Evolutionary conservation across 2,329 filamentous ascomycete genomes (phyloP).

Genomic region (Fusarium tjaetaba): DNA sequence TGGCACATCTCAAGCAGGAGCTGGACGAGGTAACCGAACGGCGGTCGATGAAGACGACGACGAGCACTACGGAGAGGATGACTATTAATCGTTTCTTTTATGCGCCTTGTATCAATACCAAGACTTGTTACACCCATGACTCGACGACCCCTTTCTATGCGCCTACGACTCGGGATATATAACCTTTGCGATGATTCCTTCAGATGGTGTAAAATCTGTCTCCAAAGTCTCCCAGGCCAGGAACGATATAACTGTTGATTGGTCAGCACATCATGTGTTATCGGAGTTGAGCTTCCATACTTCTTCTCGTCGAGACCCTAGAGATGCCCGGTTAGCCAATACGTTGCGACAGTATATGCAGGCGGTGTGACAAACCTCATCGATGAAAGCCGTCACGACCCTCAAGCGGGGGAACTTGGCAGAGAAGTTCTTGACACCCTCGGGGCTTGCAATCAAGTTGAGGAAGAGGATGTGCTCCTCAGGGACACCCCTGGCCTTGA

Average conservation of each 20-base stretch:
- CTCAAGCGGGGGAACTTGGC: slow-evolving; percentile 87
- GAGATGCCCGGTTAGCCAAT: slow-evolving; percentile 29
- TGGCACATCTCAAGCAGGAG: slow-evolving; percentile 42
- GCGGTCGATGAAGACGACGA: slow-evolving; percentile 59
- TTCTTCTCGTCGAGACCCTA: slow-evolving; percentile 96
- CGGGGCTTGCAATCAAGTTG: slow-evolving; percentile 96
- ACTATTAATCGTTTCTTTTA: slow-evolving; percentile 56
- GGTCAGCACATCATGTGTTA: slow-evolving; percentile 48
- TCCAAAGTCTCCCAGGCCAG: slow-evolving; percentile 93
- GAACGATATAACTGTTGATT: slow-evolving; percentile 84
- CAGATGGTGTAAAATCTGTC: slow-evolving; percentile 95
- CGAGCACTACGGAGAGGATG: slow-evolving; percentile 63
- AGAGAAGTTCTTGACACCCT: slow-evolving; percentile 90
- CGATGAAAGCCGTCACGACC: slow-evolving; percentile 95
- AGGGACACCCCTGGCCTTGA: slow-evolving; percentile 89
- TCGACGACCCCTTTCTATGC: slow-evolving; percentile 21
- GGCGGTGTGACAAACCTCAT: slow-evolving; percentile 65
- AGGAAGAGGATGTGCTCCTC: slow-evolving; percentile 96
- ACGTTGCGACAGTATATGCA: slow-evolving; percentile 4
- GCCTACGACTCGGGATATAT: slow-evolving; percentile 19
- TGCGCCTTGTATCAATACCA: slow-evolving; percentile 33
- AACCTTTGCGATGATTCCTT: slow-evolving; percentile 30
- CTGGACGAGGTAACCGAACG: slow-evolving; percentile 41
- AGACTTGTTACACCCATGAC: slow-evolving; percentile 25
- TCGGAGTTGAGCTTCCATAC: slow-evolving; percentile 59